Evolutionary conservation across 306 rosid genomes (phyloP), one percentile per base, ranked within the genome.

Genomic region (Betula pendula): DNA sequence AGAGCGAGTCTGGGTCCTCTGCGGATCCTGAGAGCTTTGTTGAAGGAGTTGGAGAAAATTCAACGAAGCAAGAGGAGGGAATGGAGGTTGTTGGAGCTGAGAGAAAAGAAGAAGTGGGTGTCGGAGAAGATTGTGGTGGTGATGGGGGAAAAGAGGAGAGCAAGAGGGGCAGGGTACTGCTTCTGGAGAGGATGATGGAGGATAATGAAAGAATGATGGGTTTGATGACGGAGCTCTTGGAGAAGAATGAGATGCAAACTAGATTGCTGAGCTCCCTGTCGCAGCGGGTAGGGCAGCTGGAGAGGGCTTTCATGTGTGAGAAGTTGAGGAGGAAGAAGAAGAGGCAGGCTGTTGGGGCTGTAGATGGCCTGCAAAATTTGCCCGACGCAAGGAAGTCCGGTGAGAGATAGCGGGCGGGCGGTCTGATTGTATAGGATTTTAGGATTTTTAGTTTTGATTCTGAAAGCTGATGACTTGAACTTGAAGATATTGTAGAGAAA

Each of bases 201-300:
- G 96, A 89, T 33, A 93, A 91, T 52, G 76, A 83, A 82, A 91
- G 45, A 77, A 86, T 90, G 90, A 86, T 86, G 88, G 71, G 74
- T 13, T 68, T 90, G 86, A 87, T 93, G 94, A 65, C 71, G 1
- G 81, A 85, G 59, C 72, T 91, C 62, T 80, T 75, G 63, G 75
- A 87, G 78, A 80, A 70, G 77, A 91, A 90, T 58, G 87, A 83
- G 43, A 70, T 55, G 81, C 97, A 93, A 31, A 87, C 86, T 8
- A 47, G 48, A 58, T 43, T 90, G 69, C 80, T 91, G 0, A 77
- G 80, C 55, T 87, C 90, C 16, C 87, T 93, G 63, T 73, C 91
- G 0, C 87, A 82, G 1, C 84, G 97, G 52, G 96, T 93, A 52
- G 92, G 77, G 48, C 82, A 73, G n/a, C 73, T 91, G 42, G 97